Conservation (phyloP, 441 rosid genomes). For the Euphorbia neoarborescens region DNA sequence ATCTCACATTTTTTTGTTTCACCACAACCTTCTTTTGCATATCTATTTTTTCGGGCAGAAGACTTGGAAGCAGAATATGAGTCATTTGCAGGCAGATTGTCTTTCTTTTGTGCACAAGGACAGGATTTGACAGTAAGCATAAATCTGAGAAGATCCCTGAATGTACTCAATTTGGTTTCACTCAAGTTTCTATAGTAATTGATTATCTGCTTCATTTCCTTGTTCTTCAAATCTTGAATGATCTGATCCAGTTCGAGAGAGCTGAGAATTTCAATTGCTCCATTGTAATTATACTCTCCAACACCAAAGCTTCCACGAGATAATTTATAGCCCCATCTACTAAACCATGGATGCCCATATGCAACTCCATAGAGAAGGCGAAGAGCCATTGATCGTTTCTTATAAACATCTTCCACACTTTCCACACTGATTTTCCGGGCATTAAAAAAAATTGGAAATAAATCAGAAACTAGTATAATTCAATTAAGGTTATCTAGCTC, state of each 20-base stretch:
- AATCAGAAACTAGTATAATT: not conserved
- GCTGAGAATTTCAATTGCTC: conserved; percentile 58
- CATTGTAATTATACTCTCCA: conserved; percentile 40
- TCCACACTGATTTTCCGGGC: conserved; percentile 65
- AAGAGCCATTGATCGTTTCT: conserved; percentile 61
- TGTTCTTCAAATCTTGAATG: conserved; percentile 36
- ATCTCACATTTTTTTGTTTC: conserved; percentile 35
- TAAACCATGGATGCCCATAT: conserved; percentile 84
- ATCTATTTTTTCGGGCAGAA: conserved; percentile 21
- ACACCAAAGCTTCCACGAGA: conserved; percentile 73
- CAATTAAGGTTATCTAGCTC: conserved; percentile 39
- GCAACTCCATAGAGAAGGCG: conserved; percentile 69
- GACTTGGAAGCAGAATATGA: conserved; percentile 24
- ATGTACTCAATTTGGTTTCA: conserved; percentile 47
- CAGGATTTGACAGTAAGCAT: conserved; percentile 55
- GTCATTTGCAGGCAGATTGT: conserved; percentile 11
- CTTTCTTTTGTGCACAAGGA: conserved; percentile 33
- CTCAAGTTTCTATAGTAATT: conserved; percentile 48
- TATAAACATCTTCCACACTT: conserved; percentile 62
- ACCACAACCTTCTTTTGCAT: conserved; percentile 25
- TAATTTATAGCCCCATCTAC: conserved; percentile 79
- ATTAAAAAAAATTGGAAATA: no score
- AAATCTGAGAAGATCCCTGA: conserved; percentile 62
- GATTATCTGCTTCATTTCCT: conserved; percentile 40
- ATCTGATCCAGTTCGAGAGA: conserved; percentile 48